Evolutionary conservation across 2,329 filamentous ascomycete species (phyloP), one percentile per base, ranked within the genome.

Genomic region (Lachnellula cervina): DNA sequence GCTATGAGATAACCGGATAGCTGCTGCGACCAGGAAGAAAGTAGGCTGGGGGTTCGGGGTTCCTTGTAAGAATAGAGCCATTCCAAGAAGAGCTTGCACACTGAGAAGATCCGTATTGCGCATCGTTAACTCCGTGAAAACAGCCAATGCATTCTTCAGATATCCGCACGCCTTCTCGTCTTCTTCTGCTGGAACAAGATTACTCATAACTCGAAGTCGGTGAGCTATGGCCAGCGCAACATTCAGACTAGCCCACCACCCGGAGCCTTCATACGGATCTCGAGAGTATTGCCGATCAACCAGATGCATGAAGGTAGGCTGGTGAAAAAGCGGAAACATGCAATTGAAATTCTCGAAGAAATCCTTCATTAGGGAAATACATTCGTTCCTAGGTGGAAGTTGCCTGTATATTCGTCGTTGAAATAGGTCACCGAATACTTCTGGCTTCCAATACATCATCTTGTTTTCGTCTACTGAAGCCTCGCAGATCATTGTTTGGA

Each of bases 321-420:
- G 92, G 71, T 99, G 94, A 68, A 96, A 99, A 4, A 99, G 78
- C 5, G 94, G 94, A 69, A 97, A 96, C 82, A 97, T 93, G 82
- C 90, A 94, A 76, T 99, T 99, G 80, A 99, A 97, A 73, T 97
- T 97, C 68, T 96, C 90, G 64, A 99, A 99, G 68, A 88, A 99
- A 71, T 99, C 94, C 71, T 88, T 90, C 58, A 97, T 82, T 38
- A 97, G 76, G 1, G 90, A 95, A 59, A 95, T 72, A 0, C 91
- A 90, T 73, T 97, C 92, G n/a, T 85, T 79, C 71, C 95, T 95
- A 0, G 89, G 79, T 2, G 94, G 94, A 34, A 97, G 73, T 16
- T 85, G 87, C 58, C 88, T 87, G 77, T 93, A 97, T 28, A 96
- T 81, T 16, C 87, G 86, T 38, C 92, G 85, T 52, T 86, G 84